Base-by-base conservation (phyloP, 768 basidiomycete genomes). In the Mycena epipterygia region DNA sequence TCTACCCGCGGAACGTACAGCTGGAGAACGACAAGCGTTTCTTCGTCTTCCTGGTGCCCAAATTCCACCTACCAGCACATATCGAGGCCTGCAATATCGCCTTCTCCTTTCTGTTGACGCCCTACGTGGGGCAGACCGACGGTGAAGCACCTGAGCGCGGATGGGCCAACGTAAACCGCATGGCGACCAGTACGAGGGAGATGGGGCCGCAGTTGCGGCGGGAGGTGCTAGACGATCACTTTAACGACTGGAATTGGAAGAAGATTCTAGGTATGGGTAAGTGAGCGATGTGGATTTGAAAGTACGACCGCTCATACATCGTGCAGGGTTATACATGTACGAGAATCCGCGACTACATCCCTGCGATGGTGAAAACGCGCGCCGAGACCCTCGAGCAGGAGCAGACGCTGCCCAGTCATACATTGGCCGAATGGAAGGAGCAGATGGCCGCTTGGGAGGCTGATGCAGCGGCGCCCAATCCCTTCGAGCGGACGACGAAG, bases 61-160 rank as follows among this genome's bases (percentile, higher is more conserved):
- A 78, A 33, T 79, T 77, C 61, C 79, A 81, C 58, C 53, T 78
- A 3, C 70, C 74, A 2, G 77, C 77, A 0, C 80, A 78, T 66
- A 64, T 66, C 21, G 65, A 64, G 4, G 46, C 67, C 11, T 78
- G 77, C 64, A 68, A 67, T 27, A 44, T 57, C 56, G 25, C 39
- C 13, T 27, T 68, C 59, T 77, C 76, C 0, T 76, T 82, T 63
- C 76, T 79, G 33, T 69, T 68, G 48, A 74, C 68, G 21, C 71
- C 64, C 23, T 59, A 76, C 23, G 83, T 83, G 37, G 85, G 82
- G 16, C 80, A 83, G 17, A 77, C 84, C 8, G 76, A 79, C 8
- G 81, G 78, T 0, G 84, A 87, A 59, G 73, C 74, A 0, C 68
- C 76, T 0, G 75, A 80, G 39, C 81, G 84, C 21, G 82, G 83